These are phyloP conservation scores for Fusarium haematococcum DNA, from an alignment of 2,329 filamentous ascomycete genomes.

Conservation along the genomic window DNA sequence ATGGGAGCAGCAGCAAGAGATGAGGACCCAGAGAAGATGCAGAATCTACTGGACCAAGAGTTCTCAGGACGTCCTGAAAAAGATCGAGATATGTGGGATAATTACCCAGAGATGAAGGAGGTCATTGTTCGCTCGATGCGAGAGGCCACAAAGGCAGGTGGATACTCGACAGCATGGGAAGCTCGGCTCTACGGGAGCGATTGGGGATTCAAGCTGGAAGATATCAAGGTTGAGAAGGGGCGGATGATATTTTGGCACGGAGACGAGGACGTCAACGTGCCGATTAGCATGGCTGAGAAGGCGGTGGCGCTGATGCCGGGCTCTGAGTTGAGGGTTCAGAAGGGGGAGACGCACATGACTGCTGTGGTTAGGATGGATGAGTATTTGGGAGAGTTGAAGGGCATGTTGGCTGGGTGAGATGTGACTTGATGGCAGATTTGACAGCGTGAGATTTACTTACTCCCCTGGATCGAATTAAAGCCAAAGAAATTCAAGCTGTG, in stretches of 20 bases:
- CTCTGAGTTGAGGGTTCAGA: slow-evolving; percentile 13
- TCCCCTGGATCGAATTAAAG: not conserved
- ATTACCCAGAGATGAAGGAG: not conserved
- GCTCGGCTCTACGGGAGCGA: slow-evolving; percentile 18
- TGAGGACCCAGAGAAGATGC: slow-evolving; percentile 13
- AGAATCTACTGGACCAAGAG: slow-evolving; percentile 19
- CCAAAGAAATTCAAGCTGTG: not conserved
- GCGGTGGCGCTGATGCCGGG: slow-evolving; percentile 10
- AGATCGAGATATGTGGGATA: slow-evolving; percentile 10
- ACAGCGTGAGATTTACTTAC: not conserved
- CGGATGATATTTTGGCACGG: slow-evolving; percentile 30
- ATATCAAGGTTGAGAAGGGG: slow-evolving; percentile 17
- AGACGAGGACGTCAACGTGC: slow-evolving; percentile 21
- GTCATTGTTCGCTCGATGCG: slow-evolving; percentile 4
- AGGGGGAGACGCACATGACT: slow-evolving; percentile 31
- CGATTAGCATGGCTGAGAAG: slow-evolving; percentile 11
- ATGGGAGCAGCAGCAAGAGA: slow-evolving; percentile 14
- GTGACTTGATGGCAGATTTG: not conserved
- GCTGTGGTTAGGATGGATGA: slow-evolving; percentile 8
- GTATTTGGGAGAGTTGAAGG: slow-evolving; percentile 5
- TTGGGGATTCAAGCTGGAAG: slow-evolving; percentile 29
- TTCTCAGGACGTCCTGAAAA: slow-evolving; percentile 1
- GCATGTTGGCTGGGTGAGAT: slow-evolving; percentile 3
- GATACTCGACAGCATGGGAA: slow-evolving; percentile 22
- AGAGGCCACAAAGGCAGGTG: slow-evolving; percentile 18